These are phyloP conservation scores for Xanthoconium separans DNA, from an alignment of 1,284 basidiomycete species.

Conservation along the genomic window DNA sequence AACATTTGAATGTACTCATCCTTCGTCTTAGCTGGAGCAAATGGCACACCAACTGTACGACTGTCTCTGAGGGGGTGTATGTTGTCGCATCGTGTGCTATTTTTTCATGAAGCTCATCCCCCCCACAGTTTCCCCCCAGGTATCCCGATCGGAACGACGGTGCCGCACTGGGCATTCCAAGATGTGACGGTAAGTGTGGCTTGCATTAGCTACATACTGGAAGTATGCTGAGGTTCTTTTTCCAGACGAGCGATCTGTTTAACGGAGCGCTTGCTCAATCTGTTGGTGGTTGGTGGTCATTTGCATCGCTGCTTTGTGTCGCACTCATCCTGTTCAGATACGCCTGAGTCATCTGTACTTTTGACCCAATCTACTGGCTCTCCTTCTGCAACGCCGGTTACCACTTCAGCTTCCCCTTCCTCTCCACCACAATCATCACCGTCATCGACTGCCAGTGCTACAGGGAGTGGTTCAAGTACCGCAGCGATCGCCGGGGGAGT, in stretches of 20 bases:
- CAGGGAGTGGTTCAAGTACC: slow-evolving; percentile 3
- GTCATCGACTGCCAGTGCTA: slow-evolving; percentile 1
- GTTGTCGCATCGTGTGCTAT: neutral
- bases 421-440: neutral
- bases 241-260: slow-evolving; percentile 21
- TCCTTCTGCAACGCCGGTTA: neutral
- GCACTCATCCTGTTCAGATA: slow-evolving; percentile 18
- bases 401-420: no score
- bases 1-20: neutral
- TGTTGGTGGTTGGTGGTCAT: slow-evolving; percentile 24
- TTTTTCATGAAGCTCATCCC: slow-evolving; percentile 2
- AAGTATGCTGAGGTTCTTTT: slow-evolving; percentile 1
- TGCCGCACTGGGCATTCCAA: slow-evolving; percentile 35
- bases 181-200: slow-evolving; percentile 27
- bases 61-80: slow-evolving; percentile 19
- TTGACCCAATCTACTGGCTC: slow-evolving; percentile 19
- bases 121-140: slow-evolving; percentile 18
- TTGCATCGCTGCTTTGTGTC: no score
- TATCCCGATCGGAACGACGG: slow-evolving; percentile 26
- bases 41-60: slow-evolving; percentile 29
- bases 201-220: neutral
- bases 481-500: slow-evolving; percentile 37
- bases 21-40: slow-evolving; percentile 25
- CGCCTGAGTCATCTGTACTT: slow-evolving; percentile 28
- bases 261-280: slow-evolving; percentile 19